phyloP scores from a whole-genome alignment of 2,329 filamentous ascomycete genomes.

The Penicillium sp. region DNA sequence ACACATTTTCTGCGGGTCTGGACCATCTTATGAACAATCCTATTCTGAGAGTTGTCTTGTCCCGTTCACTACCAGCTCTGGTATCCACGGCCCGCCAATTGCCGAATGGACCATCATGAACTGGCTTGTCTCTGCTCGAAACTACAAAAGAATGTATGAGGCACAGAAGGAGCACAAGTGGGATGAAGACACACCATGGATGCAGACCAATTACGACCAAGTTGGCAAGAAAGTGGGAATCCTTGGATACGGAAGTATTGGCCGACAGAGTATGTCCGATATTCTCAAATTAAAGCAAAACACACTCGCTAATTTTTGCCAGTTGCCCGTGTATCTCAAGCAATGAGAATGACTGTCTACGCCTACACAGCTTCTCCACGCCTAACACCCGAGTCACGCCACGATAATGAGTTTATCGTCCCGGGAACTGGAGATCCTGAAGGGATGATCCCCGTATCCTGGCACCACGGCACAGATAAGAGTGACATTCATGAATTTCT shows the following conservation, averaged over 20 bases:
- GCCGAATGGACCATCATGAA: constrained; percentile 67
- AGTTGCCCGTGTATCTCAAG: constrained; percentile 59
- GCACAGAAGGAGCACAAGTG: constrained; percentile 59
- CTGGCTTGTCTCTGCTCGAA: constrained; percentile 57
- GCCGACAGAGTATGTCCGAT: constrained; percentile 52
- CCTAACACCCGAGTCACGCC: constrained; percentile 63
- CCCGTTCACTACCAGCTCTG: constrained; percentile 54
- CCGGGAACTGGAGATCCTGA: constrained; percentile 64
- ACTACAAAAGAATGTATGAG: constrained; percentile 56
- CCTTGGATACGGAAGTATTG: constrained; percentile 63
- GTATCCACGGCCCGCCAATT: constrained; percentile 64
- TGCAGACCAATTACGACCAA: constrained; percentile 47
- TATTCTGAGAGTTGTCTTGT: constrained; percentile 53
- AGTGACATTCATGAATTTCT: constrained; percentile 55
- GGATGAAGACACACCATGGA: constrained; percentile 30
- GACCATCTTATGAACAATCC: constrained; percentile 56
- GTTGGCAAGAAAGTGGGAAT: constrained; percentile 61
- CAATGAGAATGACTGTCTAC: constrained; percentile 69
- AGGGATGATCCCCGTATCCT: constrained; percentile 54
- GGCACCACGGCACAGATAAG: constrained; percentile 58
- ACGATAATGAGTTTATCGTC: constrained; percentile 66
- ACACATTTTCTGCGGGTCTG: constrained; percentile 58
- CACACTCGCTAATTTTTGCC: constrained; percentile 2
- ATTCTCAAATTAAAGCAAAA: not conserved
- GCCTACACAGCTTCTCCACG: constrained; percentile 73